Conservation (phyloP, 306 rosid species). For the Mimosa pudica region DNA sequence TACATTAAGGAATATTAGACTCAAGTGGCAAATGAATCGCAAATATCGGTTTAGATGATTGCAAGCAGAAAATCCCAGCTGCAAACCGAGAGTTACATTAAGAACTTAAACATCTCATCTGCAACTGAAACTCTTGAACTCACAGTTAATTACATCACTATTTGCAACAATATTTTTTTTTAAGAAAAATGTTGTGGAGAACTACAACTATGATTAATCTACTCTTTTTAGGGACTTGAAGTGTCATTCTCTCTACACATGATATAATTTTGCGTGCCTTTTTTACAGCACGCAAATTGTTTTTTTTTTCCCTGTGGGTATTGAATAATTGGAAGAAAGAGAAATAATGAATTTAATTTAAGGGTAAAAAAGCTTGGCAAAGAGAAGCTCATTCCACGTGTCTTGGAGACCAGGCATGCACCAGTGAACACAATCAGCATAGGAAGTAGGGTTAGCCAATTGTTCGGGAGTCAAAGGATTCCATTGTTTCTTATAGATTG, state of each 20-base stretch:
- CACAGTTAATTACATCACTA: too few species aligned
- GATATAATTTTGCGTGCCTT: not conserved
- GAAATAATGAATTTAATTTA: constrained; percentile 5
- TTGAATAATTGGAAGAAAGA: not conserved
- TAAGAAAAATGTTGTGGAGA: too few species aligned
- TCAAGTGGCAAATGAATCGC: too few species aligned
- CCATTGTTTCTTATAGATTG: constrained; percentile 97
- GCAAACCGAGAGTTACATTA: not conserved
- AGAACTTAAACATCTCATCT: too few species aligned
- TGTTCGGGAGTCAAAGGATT: constrained; percentile 72
- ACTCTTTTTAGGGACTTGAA: not conserved
- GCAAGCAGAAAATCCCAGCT: not conserved
- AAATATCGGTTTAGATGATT: too few species aligned
- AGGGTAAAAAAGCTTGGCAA: constrained; percentile 79
- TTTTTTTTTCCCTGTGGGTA: not conserved
- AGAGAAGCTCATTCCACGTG: constrained; percentile 97
- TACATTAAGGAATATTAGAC: not conserved
- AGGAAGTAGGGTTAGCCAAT: constrained; percentile 78
- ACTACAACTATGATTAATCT: constrained; percentile 18
- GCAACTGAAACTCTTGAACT: not conserved
- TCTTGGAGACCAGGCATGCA: constrained; percentile 99
- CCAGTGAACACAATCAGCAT: constrained; percentile 96
- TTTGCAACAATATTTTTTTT: too few species aligned
- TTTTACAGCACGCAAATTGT: not conserved
- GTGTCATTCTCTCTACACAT: not conserved